A percentile compares a stretch with the other conserved stretches of the same genome.
These are phyloP conservation scores for Elongisporangium undulatum DNA, from an alignment of 352 stramenopile genomes.

Conservation along the genomic window DNA sequence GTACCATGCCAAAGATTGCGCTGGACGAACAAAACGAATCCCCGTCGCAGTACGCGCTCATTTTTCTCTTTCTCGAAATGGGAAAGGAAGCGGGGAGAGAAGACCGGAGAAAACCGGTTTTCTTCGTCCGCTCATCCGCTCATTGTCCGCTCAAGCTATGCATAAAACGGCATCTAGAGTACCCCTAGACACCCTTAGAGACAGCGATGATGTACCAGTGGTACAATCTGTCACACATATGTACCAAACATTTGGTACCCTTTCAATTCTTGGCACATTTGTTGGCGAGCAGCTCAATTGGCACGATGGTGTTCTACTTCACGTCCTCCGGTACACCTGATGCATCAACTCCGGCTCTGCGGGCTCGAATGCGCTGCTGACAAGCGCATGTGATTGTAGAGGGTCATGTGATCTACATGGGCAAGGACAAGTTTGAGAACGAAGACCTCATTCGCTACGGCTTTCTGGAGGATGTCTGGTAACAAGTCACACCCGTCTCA, in stretches of 20 bases:
- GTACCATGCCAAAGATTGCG: too few species aligned
- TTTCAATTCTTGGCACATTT: not conserved
- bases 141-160: too few species aligned
- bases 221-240: not conserved
- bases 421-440: conserved; percentile 99
- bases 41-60: too few species aligned
- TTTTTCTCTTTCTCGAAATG: too few species aligned
- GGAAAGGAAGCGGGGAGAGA: too few species aligned
- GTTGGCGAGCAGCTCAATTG: not conserved
- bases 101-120: too few species aligned
- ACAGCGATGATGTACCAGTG: not conserved
- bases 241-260: not conserved
- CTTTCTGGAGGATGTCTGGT: conserved; percentile 94
- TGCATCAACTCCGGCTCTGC: not conserved
- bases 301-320: conserved; percentile 77
- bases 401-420: conserved; percentile 95
- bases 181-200: too few species aligned
- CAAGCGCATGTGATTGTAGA: conserved; percentile 23
- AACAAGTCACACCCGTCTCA: not conserved
- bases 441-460: conserved; percentile 98
- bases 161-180: too few species aligned
- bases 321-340: conserved; percentile 56
- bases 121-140: too few species aligned
- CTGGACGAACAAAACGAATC: too few species aligned
- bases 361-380: not conserved